Evolutionary conservation across 495 filamentous ascomycete genomes (phyloP).

Genomic region (Pyrenopolyporus hunteri): DNA sequence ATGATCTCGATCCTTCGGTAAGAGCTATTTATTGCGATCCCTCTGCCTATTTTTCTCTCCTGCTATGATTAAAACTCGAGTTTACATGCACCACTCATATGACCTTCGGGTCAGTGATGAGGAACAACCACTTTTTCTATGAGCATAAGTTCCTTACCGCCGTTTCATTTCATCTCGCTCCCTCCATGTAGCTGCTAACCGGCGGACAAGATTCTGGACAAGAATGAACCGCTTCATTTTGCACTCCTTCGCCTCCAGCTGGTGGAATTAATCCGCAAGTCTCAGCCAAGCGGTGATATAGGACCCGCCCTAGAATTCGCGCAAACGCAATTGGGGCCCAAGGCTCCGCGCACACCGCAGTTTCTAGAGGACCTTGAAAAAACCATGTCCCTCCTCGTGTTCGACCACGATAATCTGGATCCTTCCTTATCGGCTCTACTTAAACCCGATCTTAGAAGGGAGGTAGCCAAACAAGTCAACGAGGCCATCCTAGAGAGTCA

Average conservation of each 20-base stretch:
- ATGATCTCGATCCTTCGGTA: slow-evolving; percentile 91
- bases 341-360: slow-evolving; percentile 77
- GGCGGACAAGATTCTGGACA: slow-evolving; percentile 77
- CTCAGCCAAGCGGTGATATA: slow-evolving; percentile 66
- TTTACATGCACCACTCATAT: slow-evolving; percentile 99
- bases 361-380: slow-evolving; percentile 89
- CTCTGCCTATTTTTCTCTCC: slow-evolving; percentile 29
- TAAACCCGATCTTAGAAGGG: slow-evolving; percentile 77
- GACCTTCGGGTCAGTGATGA: slow-evolving; percentile 85
- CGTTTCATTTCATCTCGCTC: neutral
- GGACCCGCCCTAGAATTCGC: slow-evolving; percentile 86
- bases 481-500: slow-evolving; percentile 79
- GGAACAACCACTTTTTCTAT: slow-evolving; percentile 93
- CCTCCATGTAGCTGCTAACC: slow-evolving; percentile 40
- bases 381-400: slow-evolving; percentile 91
- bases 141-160: slow-evolving; percentile 54
- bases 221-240: slow-evolving; percentile 84
- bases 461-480: slow-evolving; percentile 84
- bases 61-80: slow-evolving; percentile 88
- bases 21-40: slow-evolving; percentile 41
- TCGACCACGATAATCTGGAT: slow-evolving; percentile 72
- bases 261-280: slow-evolving; percentile 86
- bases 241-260: slow-evolving; percentile 88
- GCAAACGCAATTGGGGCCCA: slow-evolving; percentile 81
- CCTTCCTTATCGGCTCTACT: slow-evolving; percentile 78